A percentile compares a stretch with the other conserved stretches of the same genome.
phyloP scores from a whole-genome alignment of 345 rosid genomes.

The Bruguiera sexangula region DNA sequence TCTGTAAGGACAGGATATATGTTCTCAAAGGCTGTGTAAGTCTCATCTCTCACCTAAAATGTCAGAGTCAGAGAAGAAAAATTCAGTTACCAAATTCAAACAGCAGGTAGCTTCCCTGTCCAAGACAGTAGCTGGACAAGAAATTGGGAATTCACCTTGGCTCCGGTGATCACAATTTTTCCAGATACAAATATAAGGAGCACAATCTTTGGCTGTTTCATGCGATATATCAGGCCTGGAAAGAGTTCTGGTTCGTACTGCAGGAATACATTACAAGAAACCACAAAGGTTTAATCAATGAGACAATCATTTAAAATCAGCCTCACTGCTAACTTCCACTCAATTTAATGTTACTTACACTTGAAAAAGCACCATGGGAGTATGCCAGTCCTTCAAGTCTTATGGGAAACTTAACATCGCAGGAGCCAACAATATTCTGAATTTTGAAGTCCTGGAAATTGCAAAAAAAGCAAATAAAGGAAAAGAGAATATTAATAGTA shows the following conservation, averaged over 20 bases:
- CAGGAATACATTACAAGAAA: slow-evolving; percentile 10
- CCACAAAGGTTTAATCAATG: neutral
- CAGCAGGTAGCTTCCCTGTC: neutral
- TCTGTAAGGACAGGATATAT: slow-evolving; percentile 93
- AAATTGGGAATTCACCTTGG: slow-evolving; percentile 55
- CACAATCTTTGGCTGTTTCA: slow-evolving; percentile 96
- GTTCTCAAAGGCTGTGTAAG: slow-evolving; percentile 90
- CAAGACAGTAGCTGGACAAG: neutral
- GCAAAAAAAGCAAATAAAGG: neutral
- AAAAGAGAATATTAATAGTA: neutral
- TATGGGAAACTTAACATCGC: slow-evolving; percentile 64
- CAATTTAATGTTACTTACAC: slow-evolving; percentile 45
- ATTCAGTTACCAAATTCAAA: neutral
- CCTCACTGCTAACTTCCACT: neutral
- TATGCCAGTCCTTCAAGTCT: slow-evolving; percentile 68
- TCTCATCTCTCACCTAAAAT: slow-evolving; percentile 79
- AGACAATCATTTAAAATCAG: neutral
- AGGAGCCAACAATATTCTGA: slow-evolving; percentile 74
- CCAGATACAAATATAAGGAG: slow-evolving; percentile 96
- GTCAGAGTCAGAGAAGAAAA: neutral
- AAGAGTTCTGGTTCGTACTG: slow-evolving; percentile 99
- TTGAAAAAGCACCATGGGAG: slow-evolving; percentile 81
- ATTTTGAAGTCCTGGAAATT: slow-evolving; percentile 65
- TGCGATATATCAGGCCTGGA: slow-evolving; percentile 92
- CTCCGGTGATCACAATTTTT: slow-evolving; percentile 96